phyloP scores from a whole-genome alignment of 257 asterid genomes.

The Dorcoceras hygrometricum region DNA sequence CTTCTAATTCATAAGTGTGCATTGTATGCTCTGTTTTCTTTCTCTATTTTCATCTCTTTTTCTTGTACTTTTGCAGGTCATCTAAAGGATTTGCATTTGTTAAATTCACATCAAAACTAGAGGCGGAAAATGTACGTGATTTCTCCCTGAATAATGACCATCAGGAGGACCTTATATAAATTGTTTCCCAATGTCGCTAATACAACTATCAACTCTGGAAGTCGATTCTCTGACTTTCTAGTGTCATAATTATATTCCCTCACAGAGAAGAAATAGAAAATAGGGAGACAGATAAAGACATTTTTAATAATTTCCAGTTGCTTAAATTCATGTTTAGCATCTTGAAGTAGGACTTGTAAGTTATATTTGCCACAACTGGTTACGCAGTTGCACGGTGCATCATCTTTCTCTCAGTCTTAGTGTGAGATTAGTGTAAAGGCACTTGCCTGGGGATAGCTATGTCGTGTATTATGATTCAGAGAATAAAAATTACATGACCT shows the following conservation, averaged over 20 bases:
- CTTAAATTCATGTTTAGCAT: not conserved
- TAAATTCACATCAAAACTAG: slow-evolving; percentile 82
- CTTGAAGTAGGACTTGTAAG: not conserved
- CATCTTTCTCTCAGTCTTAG: not conserved
- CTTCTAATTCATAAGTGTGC: slow-evolving; percentile 9
- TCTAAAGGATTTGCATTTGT: slow-evolving; percentile 94
- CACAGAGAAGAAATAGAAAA: not conserved
- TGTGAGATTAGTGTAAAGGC: not conserved
- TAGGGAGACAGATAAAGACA: not conserved
- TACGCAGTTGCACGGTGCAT: not conserved
- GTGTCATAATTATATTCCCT: not conserved
- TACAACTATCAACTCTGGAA: slow-evolving; percentile 20
- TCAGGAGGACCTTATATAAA: slow-evolving; percentile 16
- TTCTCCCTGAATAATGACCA: slow-evolving; percentile 17
- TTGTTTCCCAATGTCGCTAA: slow-evolving; percentile 10
- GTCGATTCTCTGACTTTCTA: not conserved
- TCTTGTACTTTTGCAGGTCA: slow-evolving; percentile 44
- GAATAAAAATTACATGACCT: not conserved
- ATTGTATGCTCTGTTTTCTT: not conserved
- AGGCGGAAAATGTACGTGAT: slow-evolving; percentile 69
- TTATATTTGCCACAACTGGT: not conserved
- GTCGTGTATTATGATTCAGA: not conserved
- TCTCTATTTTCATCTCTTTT: slow-evolving; percentile 1
- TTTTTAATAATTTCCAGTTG: not conserved
- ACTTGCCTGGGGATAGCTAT: not conserved